Evolutionary conservation across 306 rosid species (phyloP).

Genomic region (Quercus alba): DNA sequence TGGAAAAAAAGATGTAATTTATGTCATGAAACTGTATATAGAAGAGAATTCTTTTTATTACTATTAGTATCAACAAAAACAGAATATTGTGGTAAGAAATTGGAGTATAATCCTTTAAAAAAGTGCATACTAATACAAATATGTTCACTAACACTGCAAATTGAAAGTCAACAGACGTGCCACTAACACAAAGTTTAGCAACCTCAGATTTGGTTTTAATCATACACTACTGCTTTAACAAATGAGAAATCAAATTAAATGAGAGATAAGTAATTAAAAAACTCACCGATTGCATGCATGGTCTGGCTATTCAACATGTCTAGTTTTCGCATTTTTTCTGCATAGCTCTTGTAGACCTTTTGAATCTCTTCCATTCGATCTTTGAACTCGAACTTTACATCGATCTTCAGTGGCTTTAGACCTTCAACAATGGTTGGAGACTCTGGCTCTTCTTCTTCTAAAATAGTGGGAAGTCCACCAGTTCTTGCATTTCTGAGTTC

Average conservation of each 20-base stretch:
- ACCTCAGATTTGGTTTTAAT: not conserved
- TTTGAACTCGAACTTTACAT: constrained; percentile 45
- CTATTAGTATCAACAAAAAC: too few species aligned
- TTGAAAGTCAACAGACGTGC: not conserved
- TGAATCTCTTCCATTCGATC: constrained; percentile 65
- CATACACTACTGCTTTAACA: not conserved
- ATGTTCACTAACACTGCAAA: not conserved
- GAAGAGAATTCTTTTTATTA: too few species aligned
- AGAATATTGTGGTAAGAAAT: too few species aligned
- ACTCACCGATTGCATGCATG: constrained; percentile 84
- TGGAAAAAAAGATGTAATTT: too few species aligned
- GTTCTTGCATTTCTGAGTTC: constrained; percentile 67
- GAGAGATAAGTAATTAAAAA: constrained; percentile 9
- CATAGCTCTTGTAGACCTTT: constrained; percentile 53
- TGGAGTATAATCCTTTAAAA: too few species aligned
- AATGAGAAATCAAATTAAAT: not conserved
- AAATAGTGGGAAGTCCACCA: constrained; percentile 76
- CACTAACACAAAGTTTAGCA: not conserved
- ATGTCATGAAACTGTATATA: too few species aligned
- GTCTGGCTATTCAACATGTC: constrained; percentile 79
- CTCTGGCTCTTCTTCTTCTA: constrained; percentile 48
- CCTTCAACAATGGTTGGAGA: constrained; percentile 31
- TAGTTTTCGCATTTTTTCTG: constrained; percentile 72
- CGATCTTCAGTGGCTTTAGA: constrained; percentile 48
- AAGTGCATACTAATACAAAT: too few species aligned